A percentile compares a stretch with the other conserved stretches of the same genome.
Evolutionary conservation across 2,329 filamentous ascomycete genomes (phyloP).

Genomic region (Tolypocladium paradoxum): DNA sequence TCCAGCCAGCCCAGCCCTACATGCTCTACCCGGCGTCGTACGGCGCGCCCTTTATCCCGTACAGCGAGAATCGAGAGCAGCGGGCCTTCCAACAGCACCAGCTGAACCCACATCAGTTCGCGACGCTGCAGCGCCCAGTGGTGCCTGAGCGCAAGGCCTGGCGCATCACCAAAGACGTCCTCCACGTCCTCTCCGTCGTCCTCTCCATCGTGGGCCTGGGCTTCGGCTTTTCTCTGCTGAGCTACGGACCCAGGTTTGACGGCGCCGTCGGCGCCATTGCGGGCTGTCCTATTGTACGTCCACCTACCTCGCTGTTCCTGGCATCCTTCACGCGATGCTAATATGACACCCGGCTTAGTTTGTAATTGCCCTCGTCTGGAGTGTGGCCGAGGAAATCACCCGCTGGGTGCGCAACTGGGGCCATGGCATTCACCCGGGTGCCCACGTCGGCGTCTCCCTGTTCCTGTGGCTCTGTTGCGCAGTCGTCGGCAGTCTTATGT

Average conservation of each 20-base stretch:
- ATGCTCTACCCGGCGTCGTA: neutral
- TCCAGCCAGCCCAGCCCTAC: neutral
- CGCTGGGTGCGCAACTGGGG: slow-evolving; percentile 20
- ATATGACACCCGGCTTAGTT: slow-evolving; percentile 15
- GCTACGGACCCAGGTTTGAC: neutral
- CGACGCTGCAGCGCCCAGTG: neutral
- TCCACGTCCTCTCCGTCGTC: slow-evolving; percentile 17
- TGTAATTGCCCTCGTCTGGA: slow-evolving; percentile 24
- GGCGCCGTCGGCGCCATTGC: slow-evolving; percentile 2
- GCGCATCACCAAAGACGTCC: slow-evolving; percentile 15
- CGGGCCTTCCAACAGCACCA: neutral
- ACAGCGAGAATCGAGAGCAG: neutral
- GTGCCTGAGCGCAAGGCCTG: neutral
- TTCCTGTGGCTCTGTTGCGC: slow-evolving; percentile 24
- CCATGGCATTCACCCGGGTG: slow-evolving; percentile 30
- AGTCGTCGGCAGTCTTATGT: neutral
- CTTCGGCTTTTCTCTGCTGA: slow-evolving; percentile 14
- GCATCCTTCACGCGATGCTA: neutral
- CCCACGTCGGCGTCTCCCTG: slow-evolving; percentile 30
- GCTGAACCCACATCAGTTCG: neutral
- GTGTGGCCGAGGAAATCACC: slow-evolving; percentile 26
- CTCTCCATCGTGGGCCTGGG: slow-evolving; percentile 15
- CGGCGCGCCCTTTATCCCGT: neutral
- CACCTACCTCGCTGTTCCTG: neutral
- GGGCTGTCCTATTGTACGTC: slow-evolving; percentile 3